Conservation (phyloP, 2,329 filamentous ascomycete species). For the Aspergillus quadrilineatus region DNA sequence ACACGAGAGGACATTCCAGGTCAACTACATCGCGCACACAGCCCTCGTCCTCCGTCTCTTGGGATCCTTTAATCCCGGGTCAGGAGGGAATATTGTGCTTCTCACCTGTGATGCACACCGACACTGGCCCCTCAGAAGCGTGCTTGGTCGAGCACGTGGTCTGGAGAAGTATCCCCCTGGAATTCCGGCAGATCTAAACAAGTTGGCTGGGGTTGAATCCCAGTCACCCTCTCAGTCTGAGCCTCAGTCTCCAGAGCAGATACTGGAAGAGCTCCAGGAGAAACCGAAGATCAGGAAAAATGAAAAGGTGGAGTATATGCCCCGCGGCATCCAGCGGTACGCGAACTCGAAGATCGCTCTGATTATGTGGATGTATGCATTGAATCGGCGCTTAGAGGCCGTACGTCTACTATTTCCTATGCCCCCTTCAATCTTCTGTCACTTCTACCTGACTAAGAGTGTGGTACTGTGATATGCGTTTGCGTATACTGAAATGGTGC, state of each 20-base stretch:
- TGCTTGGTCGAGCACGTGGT: background rate
- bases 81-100: background rate
- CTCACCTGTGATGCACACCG: constrained; percentile 1
- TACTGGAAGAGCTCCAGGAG: constrained; percentile 2
- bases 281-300: background rate
- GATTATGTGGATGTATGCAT: constrained; percentile 15
- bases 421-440: too few species aligned
- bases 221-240: background rate
- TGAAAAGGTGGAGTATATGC: background rate
- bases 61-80: background rate
- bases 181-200: background rate
- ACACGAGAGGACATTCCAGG: constrained; percentile 7
- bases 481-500: too few species aligned
- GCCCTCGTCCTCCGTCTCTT: constrained; percentile 8
- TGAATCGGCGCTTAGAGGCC: constrained; percentile 6
- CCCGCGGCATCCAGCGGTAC: constrained; percentile 10
- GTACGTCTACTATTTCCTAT: background rate
- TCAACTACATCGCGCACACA: constrained; percentile 8
- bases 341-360: constrained; percentile 7
- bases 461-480: background rate
- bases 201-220: background rate
- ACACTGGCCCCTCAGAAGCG: background rate
- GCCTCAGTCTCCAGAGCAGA: background rate
- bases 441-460: too few species aligned
- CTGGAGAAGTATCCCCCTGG: constrained; percentile 8